Evolutionary conservation across 31 red algal species (phyloP).

Genomic region (Bonnemaisonia californica): DNA sequence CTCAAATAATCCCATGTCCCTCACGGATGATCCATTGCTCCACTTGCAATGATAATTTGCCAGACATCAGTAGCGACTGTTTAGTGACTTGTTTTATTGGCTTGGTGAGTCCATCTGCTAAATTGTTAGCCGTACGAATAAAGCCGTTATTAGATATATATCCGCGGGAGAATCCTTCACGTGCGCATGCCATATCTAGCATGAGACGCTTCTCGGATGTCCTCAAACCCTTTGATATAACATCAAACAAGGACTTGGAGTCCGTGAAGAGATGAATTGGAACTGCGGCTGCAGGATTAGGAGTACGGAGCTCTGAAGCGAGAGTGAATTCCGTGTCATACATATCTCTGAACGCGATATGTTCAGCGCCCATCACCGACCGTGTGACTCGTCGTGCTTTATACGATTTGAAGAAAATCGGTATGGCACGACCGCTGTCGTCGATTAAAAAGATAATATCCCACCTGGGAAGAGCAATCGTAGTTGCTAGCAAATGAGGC

Average conservation of each 20-base stretch:
- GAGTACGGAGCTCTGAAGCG: neutral
- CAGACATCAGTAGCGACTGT: too few species aligned
- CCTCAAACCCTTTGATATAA: neutral
- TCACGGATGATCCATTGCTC: too few species aligned
- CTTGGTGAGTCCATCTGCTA: too few species aligned
- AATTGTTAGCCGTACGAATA: too few species aligned
- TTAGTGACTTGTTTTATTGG: too few species aligned
- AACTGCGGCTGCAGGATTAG: neutral
- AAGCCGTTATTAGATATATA: neutral
- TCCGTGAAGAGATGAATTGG: conserved; percentile 1
- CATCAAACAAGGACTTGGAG: conserved; percentile 10
- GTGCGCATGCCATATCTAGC: neutral
- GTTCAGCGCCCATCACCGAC: conserved; percentile 2
- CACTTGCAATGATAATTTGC: too few species aligned
- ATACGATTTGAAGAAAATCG: neutral
- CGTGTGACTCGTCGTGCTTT: neutral
- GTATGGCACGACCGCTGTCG: neutral
- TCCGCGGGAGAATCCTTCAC: neutral
- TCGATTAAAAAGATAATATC: conserved; percentile 8
- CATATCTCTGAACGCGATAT: conserved; percentile 19
- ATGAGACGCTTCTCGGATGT: neutral
- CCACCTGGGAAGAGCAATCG: neutral
- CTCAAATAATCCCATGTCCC: too few species aligned
- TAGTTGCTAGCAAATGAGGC: neutral
- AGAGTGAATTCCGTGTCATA: neutral